These are phyloP conservation scores for Phytophthora agathidicida DNA, from an alignment of 352 stramenopile genomes.

Conservation along the genomic window DNA sequence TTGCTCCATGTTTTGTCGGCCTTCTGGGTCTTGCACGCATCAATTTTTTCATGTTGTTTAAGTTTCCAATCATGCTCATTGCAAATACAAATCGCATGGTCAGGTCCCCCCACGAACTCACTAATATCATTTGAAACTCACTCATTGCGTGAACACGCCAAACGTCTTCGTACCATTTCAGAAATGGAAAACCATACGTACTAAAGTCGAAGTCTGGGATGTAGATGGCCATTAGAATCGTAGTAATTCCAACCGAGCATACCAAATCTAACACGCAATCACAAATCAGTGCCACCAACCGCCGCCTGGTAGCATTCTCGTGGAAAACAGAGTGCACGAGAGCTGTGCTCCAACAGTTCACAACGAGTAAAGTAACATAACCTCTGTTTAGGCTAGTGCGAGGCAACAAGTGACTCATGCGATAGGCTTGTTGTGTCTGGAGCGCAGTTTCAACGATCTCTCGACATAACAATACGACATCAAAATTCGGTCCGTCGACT, in stretches of 20 bases:
- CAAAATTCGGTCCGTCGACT: conserved; percentile 37
- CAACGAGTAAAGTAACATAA: conserved; percentile 27
- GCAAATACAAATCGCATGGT: conserved; percentile 31
- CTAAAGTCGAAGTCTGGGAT: conserved; percentile 21
- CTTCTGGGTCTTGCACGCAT: conserved; percentile 15
- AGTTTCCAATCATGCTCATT: conserved; percentile 32
- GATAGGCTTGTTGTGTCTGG: conserved; percentile 39
- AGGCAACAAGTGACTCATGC: conserved; percentile 31
- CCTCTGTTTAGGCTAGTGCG: conserved; percentile 27
- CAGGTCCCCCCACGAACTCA: conserved; percentile 37
- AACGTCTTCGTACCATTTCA: conserved; percentile 50
- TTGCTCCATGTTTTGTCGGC: not conserved
- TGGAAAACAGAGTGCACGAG: conserved; percentile 34
- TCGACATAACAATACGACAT: conserved; percentile 31
- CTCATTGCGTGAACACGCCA: conserved; percentile 49
- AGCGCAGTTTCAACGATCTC: conserved; percentile 38
- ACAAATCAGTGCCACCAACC: conserved; percentile 35
- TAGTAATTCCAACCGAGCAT: conserved; percentile 42
- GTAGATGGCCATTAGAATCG: conserved; percentile 23
- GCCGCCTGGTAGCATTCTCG: conserved; percentile 9
- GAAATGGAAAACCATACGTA: conserved; percentile 20
- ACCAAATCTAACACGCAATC: conserved; percentile 48
- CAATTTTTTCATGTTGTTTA: conserved; percentile 47
- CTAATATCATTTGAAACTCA: conserved; percentile 53
- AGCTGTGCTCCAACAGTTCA: conserved; percentile 49